Conservation (phyloP, 2,329 filamentous ascomycete species). For the Aspergillus carbonarius region DNA sequence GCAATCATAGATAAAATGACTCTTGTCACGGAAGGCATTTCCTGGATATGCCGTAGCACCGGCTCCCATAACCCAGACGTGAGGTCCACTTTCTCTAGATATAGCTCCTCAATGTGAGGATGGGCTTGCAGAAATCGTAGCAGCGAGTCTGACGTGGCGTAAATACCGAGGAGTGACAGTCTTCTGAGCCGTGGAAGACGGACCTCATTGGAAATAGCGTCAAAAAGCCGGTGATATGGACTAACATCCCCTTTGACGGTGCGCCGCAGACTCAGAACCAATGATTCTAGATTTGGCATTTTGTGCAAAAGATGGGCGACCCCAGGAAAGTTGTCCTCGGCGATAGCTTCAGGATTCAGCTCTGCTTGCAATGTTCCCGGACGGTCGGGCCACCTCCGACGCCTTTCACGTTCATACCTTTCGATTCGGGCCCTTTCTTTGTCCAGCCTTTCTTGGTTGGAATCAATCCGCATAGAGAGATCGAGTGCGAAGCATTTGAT, state of each 20-base stretch:
- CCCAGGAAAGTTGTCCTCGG: not conserved
- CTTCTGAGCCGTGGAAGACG: not conserved
- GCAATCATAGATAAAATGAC: not conserved
- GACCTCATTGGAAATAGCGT: not conserved
- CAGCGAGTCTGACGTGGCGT: not conserved
- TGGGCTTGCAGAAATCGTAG: not conserved
- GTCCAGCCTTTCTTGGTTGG: not conserved
- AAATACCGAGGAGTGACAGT: not conserved
- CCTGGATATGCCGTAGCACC: not conserved
- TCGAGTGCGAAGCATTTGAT: not conserved
- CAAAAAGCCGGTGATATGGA: conserved; percentile 1
- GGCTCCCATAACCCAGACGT: not conserved
- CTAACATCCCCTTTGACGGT: not conserved
- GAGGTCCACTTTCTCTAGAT: not conserved
- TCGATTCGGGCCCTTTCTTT: not conserved
- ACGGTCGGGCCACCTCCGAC: not conserved
- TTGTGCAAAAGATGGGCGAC: not conserved
- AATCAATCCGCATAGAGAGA: not conserved
- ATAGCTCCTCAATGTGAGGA: not conserved
- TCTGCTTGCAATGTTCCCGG: not conserved
- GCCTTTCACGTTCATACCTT: not conserved
- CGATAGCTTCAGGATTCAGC: not conserved
- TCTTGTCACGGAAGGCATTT: not conserved
- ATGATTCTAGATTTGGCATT: not conserved
- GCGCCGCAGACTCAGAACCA: not conserved